A percentile compares a stretch with the other conserved stretches of the same genome.
phyloP scores from a whole-genome alignment of 305 asterid species.

The Nicotiana rustica region DNA sequence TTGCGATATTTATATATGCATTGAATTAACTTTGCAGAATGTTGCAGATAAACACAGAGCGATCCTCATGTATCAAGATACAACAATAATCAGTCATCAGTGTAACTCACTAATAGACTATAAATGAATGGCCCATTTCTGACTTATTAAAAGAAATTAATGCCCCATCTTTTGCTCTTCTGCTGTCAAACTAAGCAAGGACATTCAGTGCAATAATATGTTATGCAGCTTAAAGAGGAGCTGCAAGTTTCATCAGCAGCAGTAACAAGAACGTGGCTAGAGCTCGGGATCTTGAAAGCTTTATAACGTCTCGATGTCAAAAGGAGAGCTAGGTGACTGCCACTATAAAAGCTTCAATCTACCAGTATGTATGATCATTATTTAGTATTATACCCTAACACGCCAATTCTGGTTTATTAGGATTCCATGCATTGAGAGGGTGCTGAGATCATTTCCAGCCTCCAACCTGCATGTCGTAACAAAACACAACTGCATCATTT shows the following conservation, averaged over 20 bases:
- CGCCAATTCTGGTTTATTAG: not conserved
- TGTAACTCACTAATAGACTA: not conserved
- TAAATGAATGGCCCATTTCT: not conserved
- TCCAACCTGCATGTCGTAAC: not conserved
- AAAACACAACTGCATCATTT: not conserved
- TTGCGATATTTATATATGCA: not conserved
- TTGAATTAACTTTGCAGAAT: not conserved
- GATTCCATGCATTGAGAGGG: not conserved
- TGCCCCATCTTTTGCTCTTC: not conserved
- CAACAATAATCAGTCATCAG: not conserved
- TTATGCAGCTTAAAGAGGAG: not conserved
- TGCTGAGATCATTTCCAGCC: not conserved
- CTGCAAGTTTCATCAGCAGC: constrained; percentile 2
- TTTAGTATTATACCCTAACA: not conserved
- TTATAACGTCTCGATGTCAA: constrained; percentile 12
- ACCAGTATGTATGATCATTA: not conserved
- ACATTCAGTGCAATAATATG: not conserved
- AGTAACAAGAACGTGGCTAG: too few relatives aligned
- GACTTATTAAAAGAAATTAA: too few relatives aligned
- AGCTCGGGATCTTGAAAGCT: constrained; percentile 20
- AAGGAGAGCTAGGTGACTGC: not conserved
- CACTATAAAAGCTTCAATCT: not conserved
- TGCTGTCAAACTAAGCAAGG: constrained; percentile 13
- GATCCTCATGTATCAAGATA: constrained; percentile 5
- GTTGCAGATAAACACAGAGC: not conserved